These are phyloP conservation scores for Nitzschia palea DNA, from an alignment of 108 stramenopile species.

Conservation along the genomic window DNA sequence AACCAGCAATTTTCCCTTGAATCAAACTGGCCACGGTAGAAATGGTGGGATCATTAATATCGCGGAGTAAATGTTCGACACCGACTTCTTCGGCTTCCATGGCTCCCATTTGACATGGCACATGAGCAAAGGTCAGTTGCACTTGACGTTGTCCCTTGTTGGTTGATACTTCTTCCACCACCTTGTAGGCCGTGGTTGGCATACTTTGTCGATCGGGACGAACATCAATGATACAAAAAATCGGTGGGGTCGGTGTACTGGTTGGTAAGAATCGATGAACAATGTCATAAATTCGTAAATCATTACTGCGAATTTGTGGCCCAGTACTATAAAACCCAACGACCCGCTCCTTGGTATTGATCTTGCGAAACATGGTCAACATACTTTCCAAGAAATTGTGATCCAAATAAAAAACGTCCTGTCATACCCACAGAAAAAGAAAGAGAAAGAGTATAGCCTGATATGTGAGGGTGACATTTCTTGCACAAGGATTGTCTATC, in stretches of 20 bases:
- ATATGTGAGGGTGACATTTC: too few relatives aligned
- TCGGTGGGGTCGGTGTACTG: constrained; percentile 59
- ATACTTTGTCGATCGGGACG: constrained; percentile 89
- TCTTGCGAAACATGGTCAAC: constrained; percentile 80
- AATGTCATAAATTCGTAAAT: constrained; percentile 86
- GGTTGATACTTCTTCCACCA: constrained; percentile 81
- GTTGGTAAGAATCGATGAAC: constrained; percentile 75
- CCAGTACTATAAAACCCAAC: constrained; percentile 96
- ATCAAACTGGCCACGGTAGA: constrained; percentile 90
- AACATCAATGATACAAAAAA: constrained; percentile 99
- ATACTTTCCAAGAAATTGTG: constrained; percentile 97
- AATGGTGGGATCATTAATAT: constrained; percentile 99
- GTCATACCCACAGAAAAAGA: not conserved
- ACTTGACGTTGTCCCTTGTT: constrained; percentile 48
- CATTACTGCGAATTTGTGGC: constrained; percentile 89
- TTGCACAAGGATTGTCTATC: too few relatives aligned
- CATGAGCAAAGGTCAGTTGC: constrained; percentile 91
- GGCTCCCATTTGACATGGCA: constrained; percentile 89
- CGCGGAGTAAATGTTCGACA: constrained; percentile 98
- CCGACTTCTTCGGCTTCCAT: constrained; percentile 98
- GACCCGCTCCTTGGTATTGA: constrained; percentile 90
- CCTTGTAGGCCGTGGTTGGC: constrained; percentile 94
- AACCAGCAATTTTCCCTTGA: constrained; percentile 92
- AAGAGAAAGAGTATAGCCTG: too few relatives aligned
- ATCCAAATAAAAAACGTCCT: constrained; percentile 94